These are phyloP conservation scores for Penicillium sp. DNA, from an alignment of 2,329 filamentous ascomycete species.

Conservation along the genomic window DNA sequence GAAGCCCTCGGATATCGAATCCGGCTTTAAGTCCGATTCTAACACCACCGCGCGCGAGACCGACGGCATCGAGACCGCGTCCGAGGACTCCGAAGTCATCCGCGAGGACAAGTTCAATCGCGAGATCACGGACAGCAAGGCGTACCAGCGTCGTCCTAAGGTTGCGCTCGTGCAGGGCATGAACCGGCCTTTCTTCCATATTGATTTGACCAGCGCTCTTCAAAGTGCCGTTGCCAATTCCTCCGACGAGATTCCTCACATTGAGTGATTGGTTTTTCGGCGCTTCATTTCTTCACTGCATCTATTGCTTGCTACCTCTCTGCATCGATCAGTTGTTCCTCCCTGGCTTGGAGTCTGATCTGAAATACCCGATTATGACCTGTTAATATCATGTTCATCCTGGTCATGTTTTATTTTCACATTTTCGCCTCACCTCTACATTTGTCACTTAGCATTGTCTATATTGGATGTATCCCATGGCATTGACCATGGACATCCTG, in stretches of 20 bases:
- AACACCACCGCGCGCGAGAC: conserved; percentile 28
- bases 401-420: neutral
- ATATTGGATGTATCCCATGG: neutral
- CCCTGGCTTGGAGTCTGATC: conserved; percentile 18
- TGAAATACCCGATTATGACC: conserved; percentile 17
- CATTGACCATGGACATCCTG: neutral
- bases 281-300: neutral
- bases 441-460: conserved; percentile 3
- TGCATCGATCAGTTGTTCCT: conserved; percentile 14
- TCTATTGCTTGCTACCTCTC: conserved; percentile 1
- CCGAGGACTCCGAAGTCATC: conserved; percentile 23
- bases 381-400: conserved; percentile 13
- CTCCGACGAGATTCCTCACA: conserved; percentile 34
- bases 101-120: conserved; percentile 37
- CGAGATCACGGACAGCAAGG: conserved; percentile 43
- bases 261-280: neutral
- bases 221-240: conserved; percentile 78
- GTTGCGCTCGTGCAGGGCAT: conserved; percentile 70
- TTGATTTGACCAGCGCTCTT: conserved; percentile 79
- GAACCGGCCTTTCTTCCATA: conserved; percentile 84
- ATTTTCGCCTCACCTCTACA: neutral
- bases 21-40: conserved; percentile 25
- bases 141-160: conserved; percentile 31
- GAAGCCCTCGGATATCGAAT: conserved; percentile 25
- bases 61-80: conserved; percentile 22